phyloP scores from a whole-genome alignment of 106 monocot genomes.

The Dendrobium officinale region DNA sequence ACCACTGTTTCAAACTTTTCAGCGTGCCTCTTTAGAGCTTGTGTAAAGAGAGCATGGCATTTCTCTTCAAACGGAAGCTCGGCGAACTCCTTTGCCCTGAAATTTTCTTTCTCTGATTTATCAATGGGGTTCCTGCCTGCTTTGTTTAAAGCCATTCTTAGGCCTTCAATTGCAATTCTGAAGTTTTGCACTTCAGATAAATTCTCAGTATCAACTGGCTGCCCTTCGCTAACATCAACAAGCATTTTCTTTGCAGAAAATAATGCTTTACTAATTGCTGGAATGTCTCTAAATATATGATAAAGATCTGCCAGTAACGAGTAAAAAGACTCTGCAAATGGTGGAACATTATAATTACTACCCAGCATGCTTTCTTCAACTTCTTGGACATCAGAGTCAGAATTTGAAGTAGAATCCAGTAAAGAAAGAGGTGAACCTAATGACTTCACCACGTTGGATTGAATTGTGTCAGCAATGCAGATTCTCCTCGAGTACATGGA shows the following conservation, averaged over 20 bases:
- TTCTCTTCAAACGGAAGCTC: constrained; percentile 72
- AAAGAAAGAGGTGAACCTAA: constrained; percentile 27
- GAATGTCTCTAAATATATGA: constrained; percentile 32
- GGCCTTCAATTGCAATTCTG: constrained; percentile 39
- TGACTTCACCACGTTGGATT: constrained; percentile 43
- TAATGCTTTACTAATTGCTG: constrained; percentile 30
- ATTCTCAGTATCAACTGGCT: constrained; percentile 23
- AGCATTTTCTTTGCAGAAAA: constrained; percentile 45
- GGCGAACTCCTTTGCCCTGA: constrained; percentile 26
- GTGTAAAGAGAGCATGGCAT: constrained; percentile 51
- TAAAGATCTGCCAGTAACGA: constrained; percentile 32
- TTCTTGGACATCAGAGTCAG: not conserved
- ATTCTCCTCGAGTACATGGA: constrained; percentile 26
- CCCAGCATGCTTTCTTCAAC: too few species aligned
- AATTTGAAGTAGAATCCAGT: constrained; percentile 12
- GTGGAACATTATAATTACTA: constrained; percentile 24
- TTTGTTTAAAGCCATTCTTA: constrained; percentile 57
- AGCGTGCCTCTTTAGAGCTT: constrained; percentile 50
- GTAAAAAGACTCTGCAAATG: constrained; percentile 45
- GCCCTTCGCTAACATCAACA: constrained; percentile 28
- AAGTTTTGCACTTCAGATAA: constrained; percentile 45
- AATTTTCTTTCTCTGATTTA: constrained; percentile 16
- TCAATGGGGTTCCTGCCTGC: constrained; percentile 31
- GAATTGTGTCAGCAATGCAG: constrained; percentile 25
- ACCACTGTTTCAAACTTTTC: constrained; percentile 65